Evolutionary conservation across 2,329 filamentous ascomycete species (phyloP), one percentile per base, ranked within the genome.

Genomic region (Calonectria montana): DNA sequence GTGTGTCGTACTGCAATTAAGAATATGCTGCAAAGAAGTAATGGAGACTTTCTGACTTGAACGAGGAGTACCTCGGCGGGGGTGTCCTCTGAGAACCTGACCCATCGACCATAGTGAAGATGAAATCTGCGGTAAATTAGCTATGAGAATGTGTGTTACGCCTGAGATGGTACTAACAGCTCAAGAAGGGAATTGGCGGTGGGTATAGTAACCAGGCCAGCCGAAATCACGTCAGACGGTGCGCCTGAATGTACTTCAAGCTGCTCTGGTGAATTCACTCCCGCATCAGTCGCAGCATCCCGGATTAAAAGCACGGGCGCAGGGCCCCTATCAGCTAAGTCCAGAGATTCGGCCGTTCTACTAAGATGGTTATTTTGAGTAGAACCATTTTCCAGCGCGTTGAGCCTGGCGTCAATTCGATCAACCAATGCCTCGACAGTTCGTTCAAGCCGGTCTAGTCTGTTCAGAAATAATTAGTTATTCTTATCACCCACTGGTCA

Each of bases 91-190:
- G 77, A 43, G 9, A 81, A 78, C 23, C 65, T 75, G 6, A 80
- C 75, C 79, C 79, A 80, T 65, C 79, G 74, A 3, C 78, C 74
- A 29, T 80, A 80, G 2, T 80, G 78, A 18, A 72, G 4, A 10
- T 74, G 78, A 18, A 80, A 80, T 15, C 79, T 80, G 16, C 3
- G 2, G 4, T 2, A 2, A 9, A 43, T 78, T 1, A 75, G 59
- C 29, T 35, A 35, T 31, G 9, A n/a, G 6, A n/a, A 35, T 9
- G 16, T 43, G 15, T 31, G 21, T 2, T 13, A 7, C n/a, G 1
- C 18, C 48, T 23, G 27, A 27, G 25, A 10, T 2, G 5, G 8
- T 16, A 41, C 79, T 45, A 63, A 80, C 79, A 80, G 31, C 23
- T 64, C 65, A 1, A 80, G 65, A 0, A 80, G 65, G 0, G 73